Percentiles rank a stretch among this genome's conserved stretches.
Conservation (phyloP, 2,329 filamentous ascomycete species). For the Cercospora sp. region DNA sequence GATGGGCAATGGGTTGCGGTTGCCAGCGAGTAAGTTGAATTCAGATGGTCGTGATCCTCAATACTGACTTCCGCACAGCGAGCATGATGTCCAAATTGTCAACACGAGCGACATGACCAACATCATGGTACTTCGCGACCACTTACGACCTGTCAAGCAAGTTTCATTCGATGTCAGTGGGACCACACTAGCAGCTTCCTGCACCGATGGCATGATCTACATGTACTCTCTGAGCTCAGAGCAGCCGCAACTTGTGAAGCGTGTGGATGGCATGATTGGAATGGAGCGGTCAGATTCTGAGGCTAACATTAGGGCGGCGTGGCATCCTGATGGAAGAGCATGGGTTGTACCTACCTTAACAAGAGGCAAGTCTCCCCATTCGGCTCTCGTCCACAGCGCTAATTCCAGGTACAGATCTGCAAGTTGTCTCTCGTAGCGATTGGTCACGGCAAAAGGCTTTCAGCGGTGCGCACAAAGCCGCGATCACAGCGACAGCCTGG, state of each 20-base stretch:
- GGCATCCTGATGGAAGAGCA: conserved; percentile 92
- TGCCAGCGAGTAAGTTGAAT: conserved; percentile 76
- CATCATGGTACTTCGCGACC: conserved; percentile 77
- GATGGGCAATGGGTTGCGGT: conserved; percentile 88
- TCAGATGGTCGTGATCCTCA: neutral
- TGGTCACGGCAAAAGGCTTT: conserved; percentile 87
- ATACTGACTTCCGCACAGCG: conserved; percentile 49
- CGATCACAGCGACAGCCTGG: conserved; percentile 87
- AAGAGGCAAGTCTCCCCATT: conserved; percentile 43
- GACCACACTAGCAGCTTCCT: conserved; percentile 73
- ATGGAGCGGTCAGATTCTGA: conserved; percentile 75
- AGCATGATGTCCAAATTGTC: conserved; percentile 87
- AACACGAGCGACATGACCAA: conserved; percentile 74
- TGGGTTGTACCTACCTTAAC: conserved; percentile 84
- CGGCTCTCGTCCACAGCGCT: neutral
- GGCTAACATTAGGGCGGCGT: conserved; percentile 70
- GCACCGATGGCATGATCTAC: conserved; percentile 86
- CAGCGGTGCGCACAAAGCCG: conserved; percentile 73
- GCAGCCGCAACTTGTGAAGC: conserved; percentile 76
- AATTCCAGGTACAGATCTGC: conserved; percentile 58
- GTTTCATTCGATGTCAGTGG: conserved; percentile 83
- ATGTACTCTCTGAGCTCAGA: conserved; percentile 80
- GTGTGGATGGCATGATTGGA: conserved; percentile 82
- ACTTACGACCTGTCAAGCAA: conserved; percentile 79
- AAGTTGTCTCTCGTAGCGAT: conserved; percentile 82